These are phyloP conservation scores for Starmerella kuoi DNA, from an alignment of 805 yeast species.

Conservation along the genomic window DNA sequence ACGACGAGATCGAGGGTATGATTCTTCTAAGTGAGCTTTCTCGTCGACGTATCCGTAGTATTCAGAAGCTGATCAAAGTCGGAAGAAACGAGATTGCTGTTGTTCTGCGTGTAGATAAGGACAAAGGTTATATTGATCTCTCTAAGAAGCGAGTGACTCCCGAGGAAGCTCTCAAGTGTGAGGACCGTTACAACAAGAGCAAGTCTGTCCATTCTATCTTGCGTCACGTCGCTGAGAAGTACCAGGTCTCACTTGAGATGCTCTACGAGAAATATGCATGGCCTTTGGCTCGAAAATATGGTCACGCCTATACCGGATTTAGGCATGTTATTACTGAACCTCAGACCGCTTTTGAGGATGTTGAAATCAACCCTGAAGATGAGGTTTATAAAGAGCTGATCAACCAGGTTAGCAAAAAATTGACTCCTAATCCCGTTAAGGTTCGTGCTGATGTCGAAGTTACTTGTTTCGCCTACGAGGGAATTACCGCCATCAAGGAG, in stretches of 20 bases:
- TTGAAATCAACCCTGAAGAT: constrained; percentile 51
- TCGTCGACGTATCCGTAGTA: constrained; percentile 96
- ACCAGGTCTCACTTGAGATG: constrained; percentile 71
- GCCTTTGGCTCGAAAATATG: constrained; percentile 91
- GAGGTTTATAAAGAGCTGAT: constrained; percentile 76
- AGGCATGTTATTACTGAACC: constrained; percentile 90
- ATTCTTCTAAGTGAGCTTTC: constrained; percentile 88
- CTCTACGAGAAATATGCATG: constrained; percentile 86
- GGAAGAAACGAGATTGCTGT: constrained; percentile 98
- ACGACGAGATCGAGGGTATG: constrained; percentile 98
- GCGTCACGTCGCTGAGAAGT: constrained; percentile 97
- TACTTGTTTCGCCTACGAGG: constrained; percentile 93
- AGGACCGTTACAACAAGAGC: constrained; percentile 91
- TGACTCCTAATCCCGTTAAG: constrained; percentile 96
- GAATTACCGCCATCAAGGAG: constrained; percentile 88
- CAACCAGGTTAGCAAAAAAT: constrained; percentile 76
- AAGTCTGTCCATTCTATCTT: constrained; percentile 97
- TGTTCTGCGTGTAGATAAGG: constrained; percentile 94
- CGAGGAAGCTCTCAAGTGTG: constrained; percentile 94
- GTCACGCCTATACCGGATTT: constrained; percentile 96
- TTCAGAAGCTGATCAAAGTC: constrained; percentile 92
- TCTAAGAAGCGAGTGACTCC: constrained; percentile 97
- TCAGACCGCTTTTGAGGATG: constrained; percentile 65
- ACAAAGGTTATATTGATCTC: constrained; percentile 94
- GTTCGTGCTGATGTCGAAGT: constrained; percentile 98